Conservation (phyloP, 2,329 filamentous ascomycete genomes). For the Nakataea oryzae region DNA sequence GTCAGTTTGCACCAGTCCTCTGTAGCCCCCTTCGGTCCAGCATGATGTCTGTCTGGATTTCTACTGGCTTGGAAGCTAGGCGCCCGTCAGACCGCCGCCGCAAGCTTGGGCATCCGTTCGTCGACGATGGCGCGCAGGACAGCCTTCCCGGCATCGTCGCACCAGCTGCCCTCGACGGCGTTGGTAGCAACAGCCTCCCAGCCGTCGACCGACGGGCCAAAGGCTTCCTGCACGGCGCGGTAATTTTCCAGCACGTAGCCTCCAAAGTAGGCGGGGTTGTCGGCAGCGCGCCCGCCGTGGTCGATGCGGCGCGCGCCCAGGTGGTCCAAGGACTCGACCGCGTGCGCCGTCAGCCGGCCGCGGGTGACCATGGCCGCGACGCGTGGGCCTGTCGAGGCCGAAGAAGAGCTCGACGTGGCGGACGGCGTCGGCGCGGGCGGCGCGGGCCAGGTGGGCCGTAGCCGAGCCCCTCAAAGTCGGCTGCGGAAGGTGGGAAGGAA, state of each 20-base stretch:
- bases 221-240: constrained; percentile 64
- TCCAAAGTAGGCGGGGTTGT: constrained; percentile 68
- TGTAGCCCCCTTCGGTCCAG: no score
- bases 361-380: constrained; percentile 14
- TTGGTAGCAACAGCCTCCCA: constrained; percentile 55
- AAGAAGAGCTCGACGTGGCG: constrained; percentile 72
- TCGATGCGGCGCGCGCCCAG: constrained; percentile 57
- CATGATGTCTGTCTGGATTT: not conserved
- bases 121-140: constrained; percentile 32
- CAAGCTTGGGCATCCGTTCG: constrained; percentile 5
- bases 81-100: not conserved
- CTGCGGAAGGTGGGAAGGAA: no score
- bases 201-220: constrained; percentile 49
- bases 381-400: constrained; percentile 70
- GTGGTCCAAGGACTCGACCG: constrained; percentile 38
- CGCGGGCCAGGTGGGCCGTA: constrained; percentile 61
- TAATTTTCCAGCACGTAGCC: constrained; percentile 68
- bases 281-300: constrained; percentile 39
- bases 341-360: constrained; percentile 30
- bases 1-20: no score
- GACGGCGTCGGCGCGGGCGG: constrained; percentile 38
- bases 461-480: constrained; percentile 65
- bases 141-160: constrained; percentile 49
- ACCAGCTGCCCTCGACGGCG: constrained; percentile 61
- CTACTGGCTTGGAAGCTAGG: no score